Conservation (phyloP, 192 early-diverging fungal species). For the Entomortierella lignicola region DNA sequence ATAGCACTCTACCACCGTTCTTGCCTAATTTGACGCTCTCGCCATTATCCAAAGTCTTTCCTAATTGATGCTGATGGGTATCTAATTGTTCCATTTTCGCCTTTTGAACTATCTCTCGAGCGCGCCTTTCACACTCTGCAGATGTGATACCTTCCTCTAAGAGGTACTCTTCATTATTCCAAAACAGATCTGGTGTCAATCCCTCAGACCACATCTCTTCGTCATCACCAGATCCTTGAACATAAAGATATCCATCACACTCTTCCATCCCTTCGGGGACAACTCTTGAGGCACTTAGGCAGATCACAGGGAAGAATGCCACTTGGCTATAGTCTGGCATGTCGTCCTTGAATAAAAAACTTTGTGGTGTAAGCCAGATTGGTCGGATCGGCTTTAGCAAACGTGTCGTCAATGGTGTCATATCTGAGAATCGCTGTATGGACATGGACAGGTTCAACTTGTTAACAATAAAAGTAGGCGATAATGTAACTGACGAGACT, state of each 20-base stretch:
- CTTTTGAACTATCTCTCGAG: slow-evolving; percentile 24
- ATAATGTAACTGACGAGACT: neutral
- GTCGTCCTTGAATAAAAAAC: slow-evolving; percentile 54
- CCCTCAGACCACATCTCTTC: slow-evolving; percentile 85
- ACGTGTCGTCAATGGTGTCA: slow-evolving; percentile 40
- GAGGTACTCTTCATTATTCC: slow-evolving; percentile 42
- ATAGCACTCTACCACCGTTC: neutral
- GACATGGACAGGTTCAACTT: neutral
- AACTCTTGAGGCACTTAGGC: slow-evolving; percentile 79
- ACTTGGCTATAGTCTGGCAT: slow-evolving; percentile 61
- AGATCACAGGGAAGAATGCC: slow-evolving; percentile 80
- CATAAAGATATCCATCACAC: slow-evolving; percentile 73
- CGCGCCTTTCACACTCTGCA: slow-evolving; percentile 35
- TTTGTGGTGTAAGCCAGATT: slow-evolving; percentile 82
- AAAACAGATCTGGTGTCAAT: slow-evolving; percentile 42
- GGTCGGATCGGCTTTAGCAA: slow-evolving; percentile 80
- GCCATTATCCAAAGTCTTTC: neutral
- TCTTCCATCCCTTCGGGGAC: slow-evolving; percentile 60
- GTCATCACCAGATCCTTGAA: slow-evolving; percentile 93
- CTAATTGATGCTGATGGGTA: slow-evolving; percentile 5
- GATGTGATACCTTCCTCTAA: slow-evolving; percentile 34
- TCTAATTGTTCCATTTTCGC: slow-evolving; percentile 16
- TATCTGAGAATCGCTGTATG: slow-evolving; percentile 51
- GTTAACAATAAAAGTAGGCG: neutral
- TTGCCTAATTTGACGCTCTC: neutral